These are phyloP conservation scores for Dispira simplex DNA, from an alignment of 192 early-diverging fungal species.

Conservation along the genomic window DNA sequence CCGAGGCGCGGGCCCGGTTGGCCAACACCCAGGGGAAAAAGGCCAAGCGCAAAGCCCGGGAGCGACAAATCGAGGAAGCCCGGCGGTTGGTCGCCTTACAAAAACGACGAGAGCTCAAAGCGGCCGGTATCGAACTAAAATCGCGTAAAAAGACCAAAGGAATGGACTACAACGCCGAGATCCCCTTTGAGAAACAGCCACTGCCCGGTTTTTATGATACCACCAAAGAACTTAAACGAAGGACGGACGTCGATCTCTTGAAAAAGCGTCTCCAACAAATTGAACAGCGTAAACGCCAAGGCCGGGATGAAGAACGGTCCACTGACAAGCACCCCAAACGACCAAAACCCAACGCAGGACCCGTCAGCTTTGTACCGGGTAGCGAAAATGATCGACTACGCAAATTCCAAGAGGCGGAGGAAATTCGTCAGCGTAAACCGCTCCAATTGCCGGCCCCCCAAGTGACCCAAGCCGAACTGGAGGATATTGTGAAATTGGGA, in stretches of 20 bases:
- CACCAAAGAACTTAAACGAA: slow-evolving; percentile 61
- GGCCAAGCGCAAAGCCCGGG: slow-evolving; percentile 96
- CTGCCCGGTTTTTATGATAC: slow-evolving; percentile 88
- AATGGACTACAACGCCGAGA: slow-evolving; percentile 95
- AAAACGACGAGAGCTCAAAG: slow-evolving; percentile 91
- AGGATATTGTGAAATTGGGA: slow-evolving; percentile 83
- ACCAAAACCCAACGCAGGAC: slow-evolving; percentile 33
- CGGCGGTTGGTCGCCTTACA: slow-evolving; percentile 76
- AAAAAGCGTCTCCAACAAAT: slow-evolving; percentile 65
- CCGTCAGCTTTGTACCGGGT: slow-evolving; percentile 39
- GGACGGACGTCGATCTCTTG: slow-evolving; percentile 39
- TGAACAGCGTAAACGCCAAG: slow-evolving; percentile 69
- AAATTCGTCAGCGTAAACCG: slow-evolving; percentile 53
- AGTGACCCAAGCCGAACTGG: slow-evolving; percentile 78
- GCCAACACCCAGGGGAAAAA: slow-evolving; percentile 99
- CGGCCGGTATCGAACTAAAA: slow-evolving; percentile 87
- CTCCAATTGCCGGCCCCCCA: slow-evolving; percentile 82
- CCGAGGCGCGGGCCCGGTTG: slow-evolving; percentile 90
- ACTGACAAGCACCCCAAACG: slow-evolving; percentile 39
- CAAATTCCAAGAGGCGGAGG: slow-evolving; percentile 52
- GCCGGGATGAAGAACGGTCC: slow-evolving; percentile 70
- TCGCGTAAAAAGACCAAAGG: slow-evolving; percentile 36
- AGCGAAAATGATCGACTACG: slow-evolving; percentile 23
- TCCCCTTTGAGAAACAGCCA: slow-evolving; percentile 82
- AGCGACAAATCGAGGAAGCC: slow-evolving; percentile 93